Base-by-base conservation (phyloP, 75 land plant genomes). In the Sequoiadendron giganteum region DNA sequence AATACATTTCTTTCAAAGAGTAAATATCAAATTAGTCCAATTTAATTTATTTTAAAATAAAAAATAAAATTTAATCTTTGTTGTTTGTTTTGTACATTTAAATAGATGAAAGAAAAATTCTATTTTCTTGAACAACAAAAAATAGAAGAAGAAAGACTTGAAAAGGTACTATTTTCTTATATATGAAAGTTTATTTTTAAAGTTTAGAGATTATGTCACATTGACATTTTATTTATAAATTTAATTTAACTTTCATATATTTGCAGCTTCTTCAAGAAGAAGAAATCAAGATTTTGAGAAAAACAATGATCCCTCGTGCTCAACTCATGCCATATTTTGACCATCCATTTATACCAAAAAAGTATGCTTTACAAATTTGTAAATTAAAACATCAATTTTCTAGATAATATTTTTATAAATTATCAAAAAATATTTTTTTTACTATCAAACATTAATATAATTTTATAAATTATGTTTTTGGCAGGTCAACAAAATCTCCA, bases 271-370 rank as follows among this genome's bases (percentile, higher is more conserved):
- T 94, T 2, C 95, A 97, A 85, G 94, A 95, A 58, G 99, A 97
- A 86, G 98, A 97, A 90, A 86, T 97, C 15, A 92, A 91, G 88
- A 87, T 87, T 56, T 77, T 97, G 87, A 94, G 97, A 87, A 95
- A 94, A 88, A 96, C 93, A 84, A 96, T 95, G 98, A 85, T 97
- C n/a, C 99, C 99, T 48, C 93, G 89, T 87, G 99, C 99, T 58
- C 96, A 97, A 80, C 89, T 96, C 58, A 97, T 97, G 99, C 99
- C 99, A 39, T 89, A 87, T 55, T 97, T 97, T 85, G 97, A 97
- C 83, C 91, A 92, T 81, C 99, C 99, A 10, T 97, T 96, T 86
- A 86, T 90, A 48, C 99, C 99, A 34, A 92, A 91, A 88, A 95
- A 95, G 99, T 96, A 91, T 39, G 48, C 5, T n/a, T 32, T 42